Percentiles rank a stretch among this genome's conserved stretches.
These are phyloP conservation scores for Nematodospora valgi DNA, from an alignment of 805 yeast genomes.

Conservation along the genomic window DNA sequence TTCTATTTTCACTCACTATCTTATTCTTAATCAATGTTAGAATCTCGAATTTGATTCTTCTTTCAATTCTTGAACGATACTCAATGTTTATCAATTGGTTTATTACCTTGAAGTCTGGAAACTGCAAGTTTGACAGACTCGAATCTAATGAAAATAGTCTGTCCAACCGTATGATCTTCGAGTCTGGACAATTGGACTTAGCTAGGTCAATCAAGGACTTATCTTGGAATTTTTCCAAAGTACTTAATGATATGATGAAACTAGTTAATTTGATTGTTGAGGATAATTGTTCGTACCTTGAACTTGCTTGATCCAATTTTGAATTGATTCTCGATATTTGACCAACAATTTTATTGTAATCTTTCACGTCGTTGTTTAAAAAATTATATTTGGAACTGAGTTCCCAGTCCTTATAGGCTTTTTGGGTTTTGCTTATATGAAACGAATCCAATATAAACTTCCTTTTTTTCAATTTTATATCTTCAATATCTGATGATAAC, in stretches of 20 bases:
- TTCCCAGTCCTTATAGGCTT: constrained; percentile 29
- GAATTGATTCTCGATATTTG: constrained; percentile 26
- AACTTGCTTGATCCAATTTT: constrained; percentile 18
- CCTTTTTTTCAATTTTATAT: constrained; percentile 9
- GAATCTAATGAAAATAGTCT: constrained; percentile 28
- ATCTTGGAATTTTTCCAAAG: constrained; percentile 23
- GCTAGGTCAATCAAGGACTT: no score
- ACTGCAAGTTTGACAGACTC: constrained; percentile 17
- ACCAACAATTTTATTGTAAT: constrained; percentile 29
- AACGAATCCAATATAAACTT: constrained; percentile 33
- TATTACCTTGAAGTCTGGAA: constrained; percentile 27
- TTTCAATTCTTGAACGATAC: constrained; percentile 26
- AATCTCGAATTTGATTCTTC: constrained; percentile 34
- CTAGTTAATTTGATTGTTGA: constrained; percentile 23
- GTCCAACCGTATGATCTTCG: constrained; percentile 10
- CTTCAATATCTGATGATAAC: constrained; percentile 2
- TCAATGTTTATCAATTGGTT: constrained; percentile 31
- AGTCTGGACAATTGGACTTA: no score
- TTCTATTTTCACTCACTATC: constrained; percentile 25
- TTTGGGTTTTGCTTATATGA: constrained; percentile 27
- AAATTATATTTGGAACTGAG: constrained; percentile 15
- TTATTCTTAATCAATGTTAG: constrained; percentile 29
- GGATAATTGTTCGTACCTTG: constrained; percentile 22
- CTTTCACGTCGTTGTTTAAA: constrained; percentile 18
- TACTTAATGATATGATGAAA: constrained; percentile 24